phyloP scores from a whole-genome alignment of 2,329 filamentous ascomycete genomes.

The Falciphora oryzae region DNA sequence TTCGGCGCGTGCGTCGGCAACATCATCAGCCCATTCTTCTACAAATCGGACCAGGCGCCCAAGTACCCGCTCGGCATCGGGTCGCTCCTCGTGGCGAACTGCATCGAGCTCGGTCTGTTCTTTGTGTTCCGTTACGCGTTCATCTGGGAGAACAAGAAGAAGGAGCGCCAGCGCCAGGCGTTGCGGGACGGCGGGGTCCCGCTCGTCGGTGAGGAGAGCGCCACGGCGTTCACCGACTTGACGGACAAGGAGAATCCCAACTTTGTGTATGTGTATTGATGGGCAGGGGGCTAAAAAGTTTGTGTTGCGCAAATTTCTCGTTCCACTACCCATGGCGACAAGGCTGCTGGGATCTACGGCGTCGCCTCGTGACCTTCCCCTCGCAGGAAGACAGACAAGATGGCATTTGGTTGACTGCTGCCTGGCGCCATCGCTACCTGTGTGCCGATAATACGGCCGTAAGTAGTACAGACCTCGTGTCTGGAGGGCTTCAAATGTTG shows the following conservation, averaged over 20 bases:
- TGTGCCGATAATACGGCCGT: too few species aligned
- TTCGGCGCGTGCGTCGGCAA: conserved; percentile 56
- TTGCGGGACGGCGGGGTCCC: conserved; percentile 21
- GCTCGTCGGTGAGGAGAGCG: conserved; percentile 25
- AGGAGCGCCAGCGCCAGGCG: conserved; percentile 28
- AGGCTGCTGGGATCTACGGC: too few species aligned
- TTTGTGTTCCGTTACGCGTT: conserved; percentile 33
- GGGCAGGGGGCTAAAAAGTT: too few species aligned
- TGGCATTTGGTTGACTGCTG: too few species aligned
- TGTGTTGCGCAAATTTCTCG: neutral
- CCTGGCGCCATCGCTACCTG: too few species aligned
- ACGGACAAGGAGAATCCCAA: conserved; percentile 38
- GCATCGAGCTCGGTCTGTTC: conserved; percentile 32
- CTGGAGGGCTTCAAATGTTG: too few species aligned
- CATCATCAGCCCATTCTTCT: conserved; percentile 59
- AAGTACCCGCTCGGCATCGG: conserved; percentile 28
- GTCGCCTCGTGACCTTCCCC: too few species aligned
- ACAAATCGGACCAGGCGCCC: conserved; percentile 41
- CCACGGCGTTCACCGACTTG: conserved; percentile 35
- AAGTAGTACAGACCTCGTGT: too few species aligned
- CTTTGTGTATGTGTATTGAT: conserved; percentile 33
- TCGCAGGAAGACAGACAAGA: too few species aligned
- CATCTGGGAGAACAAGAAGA: conserved; percentile 33
- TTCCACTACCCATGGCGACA: neutral
- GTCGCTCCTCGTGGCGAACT: conserved; percentile 35